These are phyloP conservation scores for Halophytophthora polymorphica DNA, from an alignment of 352 stramenopile genomes.

Conservation along the genomic window DNA sequence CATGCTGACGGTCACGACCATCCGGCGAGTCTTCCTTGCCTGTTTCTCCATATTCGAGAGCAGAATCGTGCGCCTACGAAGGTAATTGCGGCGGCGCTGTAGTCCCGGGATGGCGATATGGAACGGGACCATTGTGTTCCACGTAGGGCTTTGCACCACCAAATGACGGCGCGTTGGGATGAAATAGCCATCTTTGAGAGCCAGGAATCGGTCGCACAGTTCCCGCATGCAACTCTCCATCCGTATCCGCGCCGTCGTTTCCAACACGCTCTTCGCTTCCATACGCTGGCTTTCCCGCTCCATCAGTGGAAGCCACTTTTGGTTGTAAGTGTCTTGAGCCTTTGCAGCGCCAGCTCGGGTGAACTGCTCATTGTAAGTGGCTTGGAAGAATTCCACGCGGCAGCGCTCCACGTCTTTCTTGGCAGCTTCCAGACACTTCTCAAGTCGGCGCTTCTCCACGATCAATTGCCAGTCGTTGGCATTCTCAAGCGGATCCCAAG, in stretches of 20 bases:
- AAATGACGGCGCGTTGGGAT: constrained; percentile 49
- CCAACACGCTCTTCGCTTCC: constrained; percentile 24
- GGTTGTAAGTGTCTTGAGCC: constrained; percentile 36
- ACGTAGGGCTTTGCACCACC: constrained; percentile 34
- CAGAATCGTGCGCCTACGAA: constrained; percentile 35
- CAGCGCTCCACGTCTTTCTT: constrained; percentile 40
- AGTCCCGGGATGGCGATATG: constrained; percentile 49
- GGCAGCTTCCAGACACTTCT: constrained; percentile 33
- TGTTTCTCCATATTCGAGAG: constrained; percentile 24
- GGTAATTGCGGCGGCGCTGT: constrained; percentile 31
- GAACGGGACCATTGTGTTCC: constrained; percentile 20
- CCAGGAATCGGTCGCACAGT: constrained; percentile 37
- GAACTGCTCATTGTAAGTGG: constrained; percentile 56
- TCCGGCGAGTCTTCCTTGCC: constrained; percentile 14
- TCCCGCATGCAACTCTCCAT: constrained; percentile 32
- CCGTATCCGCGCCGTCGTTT: constrained; percentile 20
- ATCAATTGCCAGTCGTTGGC: constrained; percentile 73
- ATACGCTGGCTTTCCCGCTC: constrained; percentile 18
- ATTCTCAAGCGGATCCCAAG: constrained; percentile 80
- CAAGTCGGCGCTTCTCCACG: constrained; percentile 54
- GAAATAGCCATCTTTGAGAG: constrained; percentile 40
- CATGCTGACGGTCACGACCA: constrained; percentile 51
- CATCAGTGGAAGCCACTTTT: constrained; percentile 23
- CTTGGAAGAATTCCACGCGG: constrained; percentile 58
- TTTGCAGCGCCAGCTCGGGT: constrained; percentile 23